Evolutionary conservation across 1,139 yeast species (phyloP).

Genomic region (Hemisphaericaspora lyxosophila): DNA sequence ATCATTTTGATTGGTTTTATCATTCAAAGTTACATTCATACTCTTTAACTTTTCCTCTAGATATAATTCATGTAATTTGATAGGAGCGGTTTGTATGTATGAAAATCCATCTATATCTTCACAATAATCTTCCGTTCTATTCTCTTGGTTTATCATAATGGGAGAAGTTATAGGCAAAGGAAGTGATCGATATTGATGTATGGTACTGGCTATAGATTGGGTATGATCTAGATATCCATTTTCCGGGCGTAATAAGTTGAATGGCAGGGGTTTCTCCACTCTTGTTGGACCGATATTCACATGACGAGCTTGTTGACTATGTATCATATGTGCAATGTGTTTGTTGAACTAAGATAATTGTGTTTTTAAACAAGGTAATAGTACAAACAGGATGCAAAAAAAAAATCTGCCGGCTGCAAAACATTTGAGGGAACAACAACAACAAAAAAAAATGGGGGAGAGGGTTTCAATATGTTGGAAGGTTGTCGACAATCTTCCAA

Average conservation of each 20-base stretch:
- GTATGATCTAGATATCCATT: neutral
- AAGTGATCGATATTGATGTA: neutral
- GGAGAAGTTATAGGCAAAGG: neutral
- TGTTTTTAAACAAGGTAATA: no score
- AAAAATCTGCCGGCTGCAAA: constrained; percentile 1
- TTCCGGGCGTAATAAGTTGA: neutral
- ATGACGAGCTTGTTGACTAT: no score
- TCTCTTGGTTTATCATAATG: neutral
- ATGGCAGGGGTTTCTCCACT: neutral
- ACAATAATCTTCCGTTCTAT: neutral
- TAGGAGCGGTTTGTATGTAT: constrained; percentile 8
- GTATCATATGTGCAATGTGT: no score
- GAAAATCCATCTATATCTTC: neutral
- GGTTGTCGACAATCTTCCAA: no score
- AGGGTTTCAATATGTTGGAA: no score
- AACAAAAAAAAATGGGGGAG: neutral
- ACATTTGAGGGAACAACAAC: neutral
- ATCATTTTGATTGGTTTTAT: neutral
- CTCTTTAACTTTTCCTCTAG: constrained; percentile 7
- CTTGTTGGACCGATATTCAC: no score
- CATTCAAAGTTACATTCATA: no score
- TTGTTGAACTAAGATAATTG: neutral
- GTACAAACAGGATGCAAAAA: constrained; percentile 7
- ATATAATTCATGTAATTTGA: constrained; percentile 6
- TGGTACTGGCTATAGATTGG: neutral